A percentile compares a stretch with the other conserved stretches of the same genome.
phyloP scores from a whole-genome alignment of 352 stramenopile genomes.

The Phytophthora lateralis region DNA sequence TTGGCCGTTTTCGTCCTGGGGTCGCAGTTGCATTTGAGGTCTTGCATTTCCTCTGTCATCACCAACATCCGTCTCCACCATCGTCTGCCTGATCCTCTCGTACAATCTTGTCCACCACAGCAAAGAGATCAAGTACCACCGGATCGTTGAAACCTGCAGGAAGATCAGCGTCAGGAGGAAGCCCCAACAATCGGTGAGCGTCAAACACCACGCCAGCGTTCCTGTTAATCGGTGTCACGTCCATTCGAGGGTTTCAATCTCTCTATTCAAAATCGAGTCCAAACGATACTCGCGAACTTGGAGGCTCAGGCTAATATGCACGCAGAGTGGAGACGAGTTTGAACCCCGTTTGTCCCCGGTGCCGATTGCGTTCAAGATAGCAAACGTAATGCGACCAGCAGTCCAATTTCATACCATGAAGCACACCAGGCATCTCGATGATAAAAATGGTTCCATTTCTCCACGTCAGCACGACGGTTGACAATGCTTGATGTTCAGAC shows the following conservation, averaged over 20 bases:
- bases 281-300: conserved; percentile 1
- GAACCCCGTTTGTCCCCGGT: no score
- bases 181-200: conserved; percentile 3
- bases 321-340: no score
- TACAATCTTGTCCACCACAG: no score
- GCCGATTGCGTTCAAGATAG: no score
- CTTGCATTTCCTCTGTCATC: no score
- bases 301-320: background rate
- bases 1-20: no score
- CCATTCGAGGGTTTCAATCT: background rate
- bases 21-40: no score
- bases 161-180: background rate
- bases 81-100: no score
- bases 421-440: background rate
- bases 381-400: no score
- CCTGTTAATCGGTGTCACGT: background rate
- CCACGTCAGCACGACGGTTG: background rate
- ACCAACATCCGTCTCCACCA: no score
- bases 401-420: no score
- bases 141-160: conserved; percentile 5
- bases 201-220: background rate
- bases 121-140: background rate
- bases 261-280: conserved; percentile 4
- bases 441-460: background rate
- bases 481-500: background rate